Base-by-base conservation (phyloP, 495 filamentous ascomycete genomes). In the Neurospora pannonica region DNA sequence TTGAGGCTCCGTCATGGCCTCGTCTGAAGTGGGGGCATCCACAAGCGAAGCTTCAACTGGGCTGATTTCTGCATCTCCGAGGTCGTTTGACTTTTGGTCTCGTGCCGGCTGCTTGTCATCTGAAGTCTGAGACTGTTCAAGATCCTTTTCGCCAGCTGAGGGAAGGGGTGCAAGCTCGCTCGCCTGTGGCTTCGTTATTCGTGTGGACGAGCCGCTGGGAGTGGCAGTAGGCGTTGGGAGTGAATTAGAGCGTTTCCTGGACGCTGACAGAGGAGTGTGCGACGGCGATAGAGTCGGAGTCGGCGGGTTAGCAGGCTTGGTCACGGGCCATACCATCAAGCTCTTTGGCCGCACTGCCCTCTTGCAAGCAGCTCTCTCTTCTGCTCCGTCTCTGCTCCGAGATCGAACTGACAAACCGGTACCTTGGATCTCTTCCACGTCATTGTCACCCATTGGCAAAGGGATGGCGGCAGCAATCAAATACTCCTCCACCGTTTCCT, bases 391-490 rank as follows among this genome's bases (percentile, higher is more conserved):
- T 28, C 92, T 90, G 70, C 86, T 85, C 71, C 90, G 86, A 19
- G 81, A 79, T 10, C 84, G 85, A 43, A 19, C 28, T 19, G 28
- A 67, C 54, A 92, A 86, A 5, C 90, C 90, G 8, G 91, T 90
- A 62, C 92, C 86, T 75, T 93, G 90, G 54, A 94, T 94, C 78
- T 95, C 92, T 62, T 89, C 86, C 1, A 94, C 81, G 80, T 95
- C 93, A 69, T 92, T 87, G 19, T 89, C 86, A n/a, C 82, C 83
- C 67, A 92, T 83, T 6, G 93, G 92, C 34, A 96, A 79, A 13
- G 89, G 90, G 72, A 92, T 88, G 13, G 80, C 82, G 2, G 85
- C 83, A 8, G 89, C 87, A 74, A 86, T 85, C 15, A 85, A 75
- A 70, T 74, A 71, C 39, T 78, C 79, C 46, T 77, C 75, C 71